Evolutionary conservation across 345 rosid genomes (phyloP), one percentile per base, ranked within the genome.

Genomic region (Gossypium arboreum): DNA sequence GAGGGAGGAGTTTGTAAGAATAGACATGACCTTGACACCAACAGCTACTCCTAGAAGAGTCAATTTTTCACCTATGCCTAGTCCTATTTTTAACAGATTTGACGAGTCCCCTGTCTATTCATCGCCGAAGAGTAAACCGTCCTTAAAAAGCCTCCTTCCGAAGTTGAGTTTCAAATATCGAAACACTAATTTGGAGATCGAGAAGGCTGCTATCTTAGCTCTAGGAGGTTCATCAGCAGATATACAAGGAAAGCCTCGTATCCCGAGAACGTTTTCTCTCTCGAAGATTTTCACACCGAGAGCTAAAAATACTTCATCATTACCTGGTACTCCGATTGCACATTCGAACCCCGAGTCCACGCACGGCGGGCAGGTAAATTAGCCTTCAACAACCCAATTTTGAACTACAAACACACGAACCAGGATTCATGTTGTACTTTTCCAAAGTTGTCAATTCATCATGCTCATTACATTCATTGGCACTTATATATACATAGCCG

Each of bases 261-360:
- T 85, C 57, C 82, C 86, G 51, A 92, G 96, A 75, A 86, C 89
- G 22, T 74, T 85, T 77, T 91, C 95, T 45, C 77, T 92, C 54
- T 74, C 89, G 29, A 87, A 85, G 80, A 61, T 91, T 66, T 82
- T 94, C 77, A 79, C 90, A 43, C 86, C 91, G 5, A 85, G 84
- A 79, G 47, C 24, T 52, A 92, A 81, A 82, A 85, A 74, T 72
- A 72, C 95, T 44, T 86, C 88, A 70, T 92, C 97, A 12, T 83
- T 88, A 56, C 98, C 98, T 0, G 88, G 79, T 76, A 87, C 91
- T 44, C 97, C 91, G 10, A 77, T 78, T 62, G 77, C 90, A 73
- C 96, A 85, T 80, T 94, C 97, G n/a, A 92, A 91, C 80, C 98
- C 97, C 1, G 98, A 86, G 87, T 92, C 98, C n/a, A 81, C 24